Percentiles rank a stretch among this genome's conserved stretches.
Evolutionary conservation across 1,284 basidiomycete species (phyloP).

Genomic region (Pseudozyma sp.): DNA sequence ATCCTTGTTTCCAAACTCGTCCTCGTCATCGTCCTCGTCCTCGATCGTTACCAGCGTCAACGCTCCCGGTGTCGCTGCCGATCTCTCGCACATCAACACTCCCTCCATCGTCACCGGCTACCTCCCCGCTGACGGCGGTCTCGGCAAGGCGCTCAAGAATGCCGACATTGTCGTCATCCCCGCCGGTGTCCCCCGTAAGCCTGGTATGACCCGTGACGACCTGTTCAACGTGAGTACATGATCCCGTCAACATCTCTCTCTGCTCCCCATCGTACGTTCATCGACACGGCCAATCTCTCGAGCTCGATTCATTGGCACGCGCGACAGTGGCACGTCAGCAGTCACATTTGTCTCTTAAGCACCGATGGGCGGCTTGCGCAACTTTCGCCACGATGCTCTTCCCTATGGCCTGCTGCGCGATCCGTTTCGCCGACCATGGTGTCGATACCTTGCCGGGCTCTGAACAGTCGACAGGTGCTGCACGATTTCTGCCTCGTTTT

Average conservation of each 20-base stretch:
- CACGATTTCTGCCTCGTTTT: not conserved
- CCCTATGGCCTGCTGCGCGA: no score
- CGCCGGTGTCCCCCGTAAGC: constrained; percentile 94
- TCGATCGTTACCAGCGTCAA: constrained; percentile 53
- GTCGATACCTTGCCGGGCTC: no score
- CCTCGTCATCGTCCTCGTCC: not conserved
- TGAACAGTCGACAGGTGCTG: constrained; percentile 1
- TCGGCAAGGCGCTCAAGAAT: constrained; percentile 83
- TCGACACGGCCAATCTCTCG: no score
- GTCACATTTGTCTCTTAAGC: no score
- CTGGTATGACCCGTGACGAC: constrained; percentile 81
- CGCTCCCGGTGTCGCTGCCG: constrained; percentile 93
- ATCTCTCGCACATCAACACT: constrained; percentile 86
- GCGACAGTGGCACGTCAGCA: no score
- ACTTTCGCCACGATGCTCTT: no score
- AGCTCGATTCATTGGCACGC: no score
- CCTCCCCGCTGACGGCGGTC: constrained; percentile 75
- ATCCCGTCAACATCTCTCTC: not conserved
- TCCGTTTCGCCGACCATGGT: no score
- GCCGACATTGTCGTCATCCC: constrained; percentile 95
- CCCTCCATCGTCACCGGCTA: constrained; percentile 69
- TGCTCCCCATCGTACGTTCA: no score
- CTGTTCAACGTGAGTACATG: constrained; percentile 81
- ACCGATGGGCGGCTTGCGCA: no score
- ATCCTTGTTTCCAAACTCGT: not conserved